Evolutionary conservation across 1,139 yeast species (phyloP).

Genomic region (Pichia sp.): DNA sequence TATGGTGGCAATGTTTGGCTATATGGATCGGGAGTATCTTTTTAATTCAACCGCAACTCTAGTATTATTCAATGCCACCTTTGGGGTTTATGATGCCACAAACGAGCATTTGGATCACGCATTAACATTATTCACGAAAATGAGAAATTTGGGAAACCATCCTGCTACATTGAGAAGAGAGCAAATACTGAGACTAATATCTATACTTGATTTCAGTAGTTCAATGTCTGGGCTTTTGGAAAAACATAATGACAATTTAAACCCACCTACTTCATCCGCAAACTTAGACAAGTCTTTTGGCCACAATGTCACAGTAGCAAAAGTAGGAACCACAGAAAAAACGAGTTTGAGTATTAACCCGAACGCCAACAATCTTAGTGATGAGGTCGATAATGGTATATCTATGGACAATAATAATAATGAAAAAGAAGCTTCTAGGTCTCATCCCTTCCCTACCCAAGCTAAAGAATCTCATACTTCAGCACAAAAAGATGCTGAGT

Average conservation of each 20-base stretch:
- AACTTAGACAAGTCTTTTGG: conserved; percentile 19
- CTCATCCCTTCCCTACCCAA: background rate
- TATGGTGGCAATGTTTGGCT: conserved; percentile 80
- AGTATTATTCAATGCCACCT: conserved; percentile 71
- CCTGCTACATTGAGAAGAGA: conserved; percentile 75
- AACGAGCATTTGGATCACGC: conserved; percentile 72
- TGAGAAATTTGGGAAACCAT: conserved; percentile 72
- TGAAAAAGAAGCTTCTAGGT: background rate
- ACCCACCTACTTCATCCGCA: conserved; percentile 27
- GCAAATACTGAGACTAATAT: conserved; percentile 61
- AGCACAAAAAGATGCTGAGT: background rate
- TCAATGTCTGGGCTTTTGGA: conserved; percentile 53
- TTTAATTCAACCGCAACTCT: conserved; percentile 79
- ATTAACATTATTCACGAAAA: conserved; percentile 60
- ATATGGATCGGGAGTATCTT: conserved; percentile 83
- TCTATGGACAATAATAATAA: background rate
- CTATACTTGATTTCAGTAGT: conserved; percentile 65
- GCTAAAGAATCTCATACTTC: background rate
- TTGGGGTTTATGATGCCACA: conserved; percentile 79
- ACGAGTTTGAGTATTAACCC: background rate
- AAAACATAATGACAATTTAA: conserved; percentile 53
- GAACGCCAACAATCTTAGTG: background rate
- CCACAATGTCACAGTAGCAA: conserved; percentile 8
- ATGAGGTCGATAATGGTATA: background rate
- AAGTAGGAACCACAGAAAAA: background rate